These are phyloP conservation scores for Clarireedia paspali DNA, from an alignment of 2,329 filamentous ascomycete genomes.

Conservation along the genomic window DNA sequence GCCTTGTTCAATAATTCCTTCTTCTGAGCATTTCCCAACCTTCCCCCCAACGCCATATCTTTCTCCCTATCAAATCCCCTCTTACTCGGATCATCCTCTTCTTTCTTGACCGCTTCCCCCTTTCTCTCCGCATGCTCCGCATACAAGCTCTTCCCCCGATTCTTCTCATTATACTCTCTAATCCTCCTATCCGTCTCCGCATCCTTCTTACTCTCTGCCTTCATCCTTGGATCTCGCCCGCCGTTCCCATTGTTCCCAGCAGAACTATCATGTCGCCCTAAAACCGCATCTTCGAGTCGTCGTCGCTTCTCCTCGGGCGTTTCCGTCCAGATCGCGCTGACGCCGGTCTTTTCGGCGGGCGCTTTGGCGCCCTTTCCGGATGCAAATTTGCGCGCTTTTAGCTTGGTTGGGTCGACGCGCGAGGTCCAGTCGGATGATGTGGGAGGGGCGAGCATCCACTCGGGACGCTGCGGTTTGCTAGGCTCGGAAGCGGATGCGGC, in stretches of 20 bases:
- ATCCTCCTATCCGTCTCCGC: slow-evolving; percentile 42
- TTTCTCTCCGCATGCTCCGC: slow-evolving; percentile 40
- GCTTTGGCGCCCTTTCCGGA: slow-evolving; percentile 52
- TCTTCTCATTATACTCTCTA: slow-evolving; percentile 49
- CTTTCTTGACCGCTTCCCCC: slow-evolving; percentile 27
- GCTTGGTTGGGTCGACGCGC: slow-evolving; percentile 73
- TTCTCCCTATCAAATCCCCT: slow-evolving; percentile 87
- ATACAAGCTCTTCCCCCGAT: slow-evolving; percentile 49
- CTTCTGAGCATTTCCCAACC: slow-evolving; percentile 65
- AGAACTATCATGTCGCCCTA: slow-evolving; percentile 50
- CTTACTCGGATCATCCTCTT: slow-evolving; percentile 86
- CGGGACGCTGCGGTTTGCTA: slow-evolving; percentile 60
- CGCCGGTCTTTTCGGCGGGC: slow-evolving; percentile 26
- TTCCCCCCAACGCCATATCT: slow-evolving; percentile 74
- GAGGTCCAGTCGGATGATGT: slow-evolving; percentile 43
- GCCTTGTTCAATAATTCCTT: slow-evolving; percentile 73
- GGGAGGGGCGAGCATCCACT: slow-evolving; percentile 75
- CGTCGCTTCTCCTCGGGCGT: slow-evolving; percentile 82
- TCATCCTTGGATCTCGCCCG: slow-evolving; percentile 11
- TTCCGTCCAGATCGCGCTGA: slow-evolving; percentile 69
- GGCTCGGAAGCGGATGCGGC: slow-evolving; percentile 20
- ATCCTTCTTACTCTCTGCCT: slow-evolving; percentile 28
- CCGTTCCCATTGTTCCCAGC: neutral
- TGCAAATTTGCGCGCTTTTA: slow-evolving; percentile 76
- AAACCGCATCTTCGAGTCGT: slow-evolving; percentile 70